Base-by-base conservation (phyloP, 345 rosid species). In the Carallia pectinifolia region DNA sequence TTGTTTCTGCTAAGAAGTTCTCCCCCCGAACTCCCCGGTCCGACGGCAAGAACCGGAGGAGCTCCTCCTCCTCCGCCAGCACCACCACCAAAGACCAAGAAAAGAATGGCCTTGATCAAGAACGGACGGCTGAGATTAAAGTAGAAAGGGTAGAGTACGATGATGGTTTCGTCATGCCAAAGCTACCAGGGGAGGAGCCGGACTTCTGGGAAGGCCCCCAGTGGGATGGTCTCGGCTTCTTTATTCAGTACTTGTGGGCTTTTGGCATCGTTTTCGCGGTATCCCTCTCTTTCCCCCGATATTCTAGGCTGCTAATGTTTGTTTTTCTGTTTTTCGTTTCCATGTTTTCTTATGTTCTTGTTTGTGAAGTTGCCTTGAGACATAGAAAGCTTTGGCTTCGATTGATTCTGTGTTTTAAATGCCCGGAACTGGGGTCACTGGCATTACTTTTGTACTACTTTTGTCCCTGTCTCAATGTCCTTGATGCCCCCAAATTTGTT, bases 201-300 rank as follows among this genome's bases (percentile, higher is more conserved):
- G 87, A 83, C 77, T 91, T 89, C 68, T 94, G 89, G 83, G 98
- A 94, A 81, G 98, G 97, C 17, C 67, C 80, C 4, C 81, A 89
- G 81, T 94, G 90, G 92, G 97, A 91, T 65, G 88, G 76, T 65
- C 48, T 91, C 34, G 97, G 97, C 13, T 44, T 44, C 50, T 44
- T 44, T 44, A 4, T 44, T 3, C 50, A 44, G 50, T 44, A 44
- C 71, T 48, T 91, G 64, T 94, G 97, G 97, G 98, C 97, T 70
- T 87, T 94, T 48, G 97, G 95, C 58, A 79, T 94, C 69, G 76
- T 85, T 64, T 94, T 94, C 68, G 90, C 92, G 89, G 98, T 94
- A 81, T 53, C 38, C 18, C 9, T 6, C 23, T 15, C 6, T 23
- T 48, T 44, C 16, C 47, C 10, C 56, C 31, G 7, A 9, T 15